These are phyloP conservation scores for Blastocystis sp. DNA, from an alignment of 352 stramenopile genomes.

Conservation along the genomic window DNA sequence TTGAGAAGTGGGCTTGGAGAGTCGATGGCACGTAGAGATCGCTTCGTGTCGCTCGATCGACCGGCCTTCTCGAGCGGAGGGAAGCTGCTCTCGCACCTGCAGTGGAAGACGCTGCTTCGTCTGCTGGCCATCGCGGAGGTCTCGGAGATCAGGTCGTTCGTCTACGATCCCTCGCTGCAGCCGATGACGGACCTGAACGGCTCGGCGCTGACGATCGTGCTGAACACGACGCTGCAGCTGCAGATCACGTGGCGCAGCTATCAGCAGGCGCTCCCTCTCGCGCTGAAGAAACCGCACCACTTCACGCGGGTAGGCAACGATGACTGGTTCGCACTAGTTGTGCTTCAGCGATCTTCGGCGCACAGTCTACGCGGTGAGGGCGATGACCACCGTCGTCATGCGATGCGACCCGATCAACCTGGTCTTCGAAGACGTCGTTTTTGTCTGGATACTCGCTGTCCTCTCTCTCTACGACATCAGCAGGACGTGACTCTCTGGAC, in stretches of 20 bases:
- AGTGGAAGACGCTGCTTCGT: background rate
- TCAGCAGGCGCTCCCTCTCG: background rate
- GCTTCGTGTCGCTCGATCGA: background rate
- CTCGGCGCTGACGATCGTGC: background rate
- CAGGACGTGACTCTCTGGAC: background rate
- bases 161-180: background rate
- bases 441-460: background rate
- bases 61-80: background rate
- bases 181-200: background rate
- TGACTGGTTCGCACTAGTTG: background rate
- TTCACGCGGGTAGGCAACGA: background rate
- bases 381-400: background rate
- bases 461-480: slow-evolving; percentile 6
- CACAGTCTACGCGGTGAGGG: background rate
- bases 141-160: background rate
- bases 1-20: background rate
- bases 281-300: background rate
- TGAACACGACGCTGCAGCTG: slow-evolving; percentile 36
- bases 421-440: slow-evolving; percentile 19
- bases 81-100: background rate
- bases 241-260: background rate
- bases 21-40: background rate
- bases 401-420: background rate
- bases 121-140: background rate
- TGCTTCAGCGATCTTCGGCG: background rate